These are phyloP conservation scores for Tylopilus sp. DNA, from an alignment of 768 basidiomycete genomes.

Conservation along the genomic window DNA sequence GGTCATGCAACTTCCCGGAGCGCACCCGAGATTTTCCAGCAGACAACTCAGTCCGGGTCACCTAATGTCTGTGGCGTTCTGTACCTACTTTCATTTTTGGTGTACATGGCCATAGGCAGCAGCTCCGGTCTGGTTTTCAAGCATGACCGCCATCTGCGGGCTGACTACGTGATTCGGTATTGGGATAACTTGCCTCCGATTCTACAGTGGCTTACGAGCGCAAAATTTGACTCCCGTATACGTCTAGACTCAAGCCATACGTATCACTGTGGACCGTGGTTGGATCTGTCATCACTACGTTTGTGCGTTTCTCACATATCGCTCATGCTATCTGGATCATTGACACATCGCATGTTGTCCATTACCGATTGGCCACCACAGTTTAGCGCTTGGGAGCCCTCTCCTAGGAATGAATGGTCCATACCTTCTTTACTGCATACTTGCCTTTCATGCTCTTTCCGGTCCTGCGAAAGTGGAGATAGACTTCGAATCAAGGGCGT, in stretches of 20 bases:
- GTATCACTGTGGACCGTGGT: slow-evolving; percentile 35
- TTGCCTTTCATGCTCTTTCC: slow-evolving; percentile 42
- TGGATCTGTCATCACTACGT: slow-evolving; percentile 25
- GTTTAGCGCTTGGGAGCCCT: slow-evolving; percentile 37
- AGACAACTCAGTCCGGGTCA: slow-evolving; percentile 31
- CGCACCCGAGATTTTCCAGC: slow-evolving; percentile 36
- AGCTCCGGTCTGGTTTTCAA: slow-evolving; percentile 37
- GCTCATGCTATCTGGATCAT: neutral
- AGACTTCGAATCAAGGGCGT: slow-evolving; percentile 15
- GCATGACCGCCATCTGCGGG: slow-evolving; percentile 34
- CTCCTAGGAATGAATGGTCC: slow-evolving; percentile 34
- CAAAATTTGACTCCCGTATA: slow-evolving; percentile 55
- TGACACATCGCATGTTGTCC: neutral
- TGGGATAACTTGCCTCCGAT: slow-evolving; percentile 33
- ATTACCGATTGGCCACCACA: slow-evolving; percentile 3
- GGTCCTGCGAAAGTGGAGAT: slow-evolving; percentile 25
- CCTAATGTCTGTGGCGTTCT: slow-evolving; percentile 38
- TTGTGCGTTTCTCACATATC: slow-evolving; percentile 27
- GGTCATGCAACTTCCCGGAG: slow-evolving; percentile 47
- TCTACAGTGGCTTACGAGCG: slow-evolving; percentile 36
- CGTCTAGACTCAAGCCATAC: slow-evolving; percentile 37
- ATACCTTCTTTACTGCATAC: slow-evolving; percentile 38
- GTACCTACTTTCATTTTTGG: slow-evolving; percentile 27
- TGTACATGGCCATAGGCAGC: slow-evolving; percentile 37
- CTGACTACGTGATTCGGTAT: slow-evolving; percentile 42